Evolutionary conservation across 345 rosid species (phyloP), one percentile per base, ranked within the genome.

Genomic region (Boechera divaricarpa): DNA sequence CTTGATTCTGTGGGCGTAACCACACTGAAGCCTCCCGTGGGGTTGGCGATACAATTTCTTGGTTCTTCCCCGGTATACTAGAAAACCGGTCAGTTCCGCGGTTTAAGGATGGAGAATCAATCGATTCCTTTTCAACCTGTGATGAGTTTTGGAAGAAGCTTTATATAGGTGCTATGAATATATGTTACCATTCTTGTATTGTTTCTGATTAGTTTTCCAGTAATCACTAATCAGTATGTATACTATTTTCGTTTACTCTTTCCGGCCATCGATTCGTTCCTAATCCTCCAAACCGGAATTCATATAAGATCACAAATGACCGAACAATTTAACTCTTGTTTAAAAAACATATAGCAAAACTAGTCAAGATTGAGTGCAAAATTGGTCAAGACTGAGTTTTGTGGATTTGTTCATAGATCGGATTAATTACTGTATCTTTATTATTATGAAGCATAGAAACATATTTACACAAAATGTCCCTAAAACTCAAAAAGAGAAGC

Each of bases 111-210:
- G 48, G 70, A 69, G 69, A 13, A 13, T 44, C 31, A 61, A 32
- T 69, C 63, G 48, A 69, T 76, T 76, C 63, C 59, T 60, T 39
- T 28, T 7, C 61, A 18, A 60, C 63, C 3, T 54, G 10, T 52
- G 48, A 42, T 21, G 44, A 59, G 62, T 60, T 69, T 67, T 76
- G 63, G 16, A 60, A 67, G 68, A 59, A 76, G 67, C 38, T 38
- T 32, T 49, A 67, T 67, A 75, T 75, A 75, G 79, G 73, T 56
- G 54, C 38, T 67, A 57, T 66, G 59, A 57, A 75, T 39, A 75
- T 57, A 67, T 57, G 67, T 60, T 76, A 60, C 55, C 35, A 64
- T 52, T 66, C 69, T 72, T 78, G 77, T 72, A 78, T 65, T 72
- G 57, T 65, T 64, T 77, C 15, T 47, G 18, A 56, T 56, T 70